phyloP scores from a whole-genome alignment of 306 rosid genomes.

The Astragalus glycyphyllos region DNA sequence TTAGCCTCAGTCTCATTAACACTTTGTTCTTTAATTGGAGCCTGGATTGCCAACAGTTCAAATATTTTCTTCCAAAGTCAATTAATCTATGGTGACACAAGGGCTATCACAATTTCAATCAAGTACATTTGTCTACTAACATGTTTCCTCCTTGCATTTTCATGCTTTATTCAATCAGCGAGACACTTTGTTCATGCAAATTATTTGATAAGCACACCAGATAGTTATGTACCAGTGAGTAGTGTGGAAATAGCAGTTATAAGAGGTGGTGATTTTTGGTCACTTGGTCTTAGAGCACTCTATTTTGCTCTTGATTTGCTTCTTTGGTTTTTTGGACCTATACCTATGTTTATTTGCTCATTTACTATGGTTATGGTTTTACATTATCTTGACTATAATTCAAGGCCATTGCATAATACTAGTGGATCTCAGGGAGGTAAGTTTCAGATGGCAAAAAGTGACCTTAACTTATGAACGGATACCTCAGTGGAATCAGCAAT shows the following conservation, averaged over 20 bases:
- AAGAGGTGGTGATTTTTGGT: slow-evolving; percentile 81
- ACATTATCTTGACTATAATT: slow-evolving; percentile 63
- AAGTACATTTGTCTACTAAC: slow-evolving; percentile 66
- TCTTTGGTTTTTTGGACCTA: slow-evolving; percentile 89
- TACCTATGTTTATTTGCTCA: slow-evolving; percentile 78
- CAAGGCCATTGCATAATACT: slow-evolving; percentile 56
- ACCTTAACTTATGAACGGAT: slow-evolving; percentile 31
- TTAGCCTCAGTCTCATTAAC: slow-evolving; percentile 68
- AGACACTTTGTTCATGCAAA: slow-evolving; percentile 84
- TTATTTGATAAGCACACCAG: slow-evolving; percentile 72
- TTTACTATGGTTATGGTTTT: slow-evolving; percentile 55
- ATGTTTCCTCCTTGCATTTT: slow-evolving; percentile 76
- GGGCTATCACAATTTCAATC: slow-evolving; percentile 52
- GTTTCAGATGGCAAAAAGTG: slow-evolving; percentile 19
- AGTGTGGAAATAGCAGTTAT: slow-evolving; percentile 67
- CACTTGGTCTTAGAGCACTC: no score
- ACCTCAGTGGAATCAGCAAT: not conserved
- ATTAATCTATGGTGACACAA: slow-evolving; percentile 69
- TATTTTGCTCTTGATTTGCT: slow-evolving; percentile 72
- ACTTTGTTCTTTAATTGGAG: slow-evolving; percentile 73
- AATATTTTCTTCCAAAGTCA: slow-evolving; percentile 48
- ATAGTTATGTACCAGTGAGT: slow-evolving; percentile 52
- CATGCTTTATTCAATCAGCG: slow-evolving; percentile 74
- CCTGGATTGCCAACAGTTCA: slow-evolving; percentile 70
- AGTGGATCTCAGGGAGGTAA: slow-evolving; percentile 20